Evolutionary conservation across 75 land plant genomes (phyloP).

Genomic region (Ceratopteris richardii): DNA sequence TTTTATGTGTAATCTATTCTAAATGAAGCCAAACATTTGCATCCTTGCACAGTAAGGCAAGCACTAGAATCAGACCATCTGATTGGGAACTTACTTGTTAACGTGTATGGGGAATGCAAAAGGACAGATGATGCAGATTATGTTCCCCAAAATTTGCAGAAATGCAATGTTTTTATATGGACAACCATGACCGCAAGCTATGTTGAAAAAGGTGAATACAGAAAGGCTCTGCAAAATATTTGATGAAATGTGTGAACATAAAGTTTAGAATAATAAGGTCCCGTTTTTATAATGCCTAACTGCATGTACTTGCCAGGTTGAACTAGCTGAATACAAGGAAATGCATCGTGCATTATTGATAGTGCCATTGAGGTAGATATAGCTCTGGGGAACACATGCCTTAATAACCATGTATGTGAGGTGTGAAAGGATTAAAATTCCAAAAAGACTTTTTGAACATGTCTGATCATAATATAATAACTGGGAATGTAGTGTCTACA

Average conservation of each 20-base stretch:
- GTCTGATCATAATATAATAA: neutral
- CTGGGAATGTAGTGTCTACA: constrained; percentile 1
- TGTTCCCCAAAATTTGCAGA: neutral
- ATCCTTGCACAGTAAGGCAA: neutral
- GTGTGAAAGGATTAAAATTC: neutral
- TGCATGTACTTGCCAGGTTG: constrained; percentile 44
- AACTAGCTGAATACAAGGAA: constrained; percentile 32
- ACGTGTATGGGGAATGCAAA: constrained; percentile 19
- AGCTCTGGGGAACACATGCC: constrained; percentile 6
- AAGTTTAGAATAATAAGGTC: constrained; percentile 27
- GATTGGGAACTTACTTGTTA: constrained; percentile 8
- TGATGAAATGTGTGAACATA: constrained; percentile 26
- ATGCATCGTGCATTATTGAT: constrained; percentile 2
- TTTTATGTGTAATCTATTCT: constrained; percentile 5
- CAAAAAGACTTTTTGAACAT: neutral
- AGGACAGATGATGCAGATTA: constrained; percentile 13
- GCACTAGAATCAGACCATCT: neutral
- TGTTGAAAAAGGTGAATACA: constrained; percentile 7
- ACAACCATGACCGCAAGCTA: constrained; percentile 10
- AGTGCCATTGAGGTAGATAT: neutral
- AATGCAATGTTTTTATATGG: constrained; percentile 15
- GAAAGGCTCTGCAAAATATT: constrained; percentile 23
- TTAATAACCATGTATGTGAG: constrained; percentile 6
- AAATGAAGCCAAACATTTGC: constrained; percentile 11
- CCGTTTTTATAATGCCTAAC: constrained; percentile 30